Evolutionary conservation across 2,329 filamentous ascomycete species (phyloP).

Genomic region (Xylaria sp.): DNA sequence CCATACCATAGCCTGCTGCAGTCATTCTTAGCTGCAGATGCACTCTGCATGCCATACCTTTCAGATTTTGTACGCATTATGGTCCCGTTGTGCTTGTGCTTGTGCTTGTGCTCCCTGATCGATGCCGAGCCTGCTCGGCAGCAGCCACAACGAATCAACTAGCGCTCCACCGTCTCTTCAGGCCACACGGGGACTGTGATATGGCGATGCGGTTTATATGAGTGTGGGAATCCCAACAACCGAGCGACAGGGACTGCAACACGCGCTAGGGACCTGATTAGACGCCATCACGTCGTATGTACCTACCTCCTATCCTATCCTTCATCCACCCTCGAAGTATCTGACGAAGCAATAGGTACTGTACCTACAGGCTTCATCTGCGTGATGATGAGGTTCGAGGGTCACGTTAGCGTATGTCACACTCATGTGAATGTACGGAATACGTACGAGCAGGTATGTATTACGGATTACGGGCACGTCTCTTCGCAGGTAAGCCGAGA

Average conservation of each 20-base stretch:
- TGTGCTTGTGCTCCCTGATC: conserved; percentile 26
- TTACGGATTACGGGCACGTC: background rate
- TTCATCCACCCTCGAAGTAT: background rate
- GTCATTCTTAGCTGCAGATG: conserved; percentile 32
- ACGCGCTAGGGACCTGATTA: conserved; percentile 2
- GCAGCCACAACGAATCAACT: conserved; percentile 24
- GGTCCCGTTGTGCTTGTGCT: conserved; percentile 21
- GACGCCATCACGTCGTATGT: background rate
- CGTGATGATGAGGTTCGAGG: background rate
- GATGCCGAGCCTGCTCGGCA: conserved; percentile 30
- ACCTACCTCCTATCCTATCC: background rate
- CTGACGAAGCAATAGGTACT: background rate
- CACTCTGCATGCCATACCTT: conserved; percentile 32
- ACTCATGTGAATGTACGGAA: background rate
- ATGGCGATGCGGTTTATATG: background rate
- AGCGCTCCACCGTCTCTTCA: background rate
- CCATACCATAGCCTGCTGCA: conserved; percentile 17
- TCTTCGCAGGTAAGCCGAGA: too few species aligned
- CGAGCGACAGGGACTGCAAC: conserved; percentile 11
- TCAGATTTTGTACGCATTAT: conserved; percentile 19
- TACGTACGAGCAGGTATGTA: background rate
- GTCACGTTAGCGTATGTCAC: too few species aligned
- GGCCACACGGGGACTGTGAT: background rate
- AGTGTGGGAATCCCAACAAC: conserved; percentile 18
- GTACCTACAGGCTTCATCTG: background rate